These are phyloP conservation scores for Neocatenulostroma microsporum DNA, from an alignment of 2,329 filamentous ascomycete species.

Conservation along the genomic window DNA sequence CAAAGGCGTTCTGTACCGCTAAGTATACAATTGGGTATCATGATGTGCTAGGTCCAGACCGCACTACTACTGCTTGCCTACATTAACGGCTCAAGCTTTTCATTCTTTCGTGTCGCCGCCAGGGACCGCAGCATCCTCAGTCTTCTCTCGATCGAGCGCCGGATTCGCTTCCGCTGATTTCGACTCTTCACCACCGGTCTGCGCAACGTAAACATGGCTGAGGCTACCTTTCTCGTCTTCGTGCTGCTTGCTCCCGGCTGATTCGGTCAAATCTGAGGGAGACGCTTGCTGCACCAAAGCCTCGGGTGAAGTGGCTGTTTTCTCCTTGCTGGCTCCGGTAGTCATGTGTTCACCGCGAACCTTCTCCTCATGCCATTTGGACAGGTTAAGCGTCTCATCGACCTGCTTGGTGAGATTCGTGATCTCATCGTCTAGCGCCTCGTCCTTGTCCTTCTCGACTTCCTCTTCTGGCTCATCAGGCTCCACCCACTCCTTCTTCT, in stretches of 20 bases:
- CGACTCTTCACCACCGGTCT: not conserved
- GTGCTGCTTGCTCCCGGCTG: slow-evolving; percentile 1
- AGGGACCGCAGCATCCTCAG: not conserved
- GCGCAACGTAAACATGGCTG: slow-evolving; percentile 8
- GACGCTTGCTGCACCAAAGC: not conserved
- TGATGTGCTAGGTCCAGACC: no score
- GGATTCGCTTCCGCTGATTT: not conserved
- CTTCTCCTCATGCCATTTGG: slow-evolving; percentile 38
- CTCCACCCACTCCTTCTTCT: slow-evolving; percentile 41
- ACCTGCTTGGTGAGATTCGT: slow-evolving; percentile 52
- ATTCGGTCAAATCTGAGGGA: not conserved
- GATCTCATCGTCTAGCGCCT: slow-evolving; percentile 50
- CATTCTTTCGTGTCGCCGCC: not conserved
- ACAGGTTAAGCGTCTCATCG: slow-evolving; percentile 47
- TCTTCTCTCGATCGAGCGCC: not conserved
- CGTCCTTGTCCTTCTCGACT: slow-evolving; percentile 42
- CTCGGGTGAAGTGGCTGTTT: not conserved
- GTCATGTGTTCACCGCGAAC: slow-evolving; percentile 17
- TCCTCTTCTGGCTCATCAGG: slow-evolving; percentile 21
- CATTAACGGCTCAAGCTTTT: no score
- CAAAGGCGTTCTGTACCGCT: no score
- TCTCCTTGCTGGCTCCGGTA: no score
- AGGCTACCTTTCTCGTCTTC: slow-evolving; percentile 8
- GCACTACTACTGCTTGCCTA: no score
- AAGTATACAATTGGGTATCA: no score